Base-by-base conservation (phyloP, 108 stramenopile species). In the Skeletonema costatum region DNA sequence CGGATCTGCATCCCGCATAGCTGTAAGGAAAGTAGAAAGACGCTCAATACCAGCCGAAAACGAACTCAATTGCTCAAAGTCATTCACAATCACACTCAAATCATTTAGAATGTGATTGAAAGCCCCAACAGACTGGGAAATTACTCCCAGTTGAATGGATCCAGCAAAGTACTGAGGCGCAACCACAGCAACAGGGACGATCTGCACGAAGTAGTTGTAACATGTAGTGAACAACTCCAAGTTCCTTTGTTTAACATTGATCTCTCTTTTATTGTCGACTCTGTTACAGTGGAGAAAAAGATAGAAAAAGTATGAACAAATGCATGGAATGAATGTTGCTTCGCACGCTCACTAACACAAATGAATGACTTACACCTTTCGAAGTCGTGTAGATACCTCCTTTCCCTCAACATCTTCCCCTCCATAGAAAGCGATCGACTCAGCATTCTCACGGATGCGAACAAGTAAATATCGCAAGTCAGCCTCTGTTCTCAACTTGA, bases 361-460 rank as follows among this genome's bases (percentile, higher is more conserved):
- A 10, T 56, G 8, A 8, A n/a, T 7, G 53, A 56, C 53, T 25
- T 56, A 56, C 5, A 96, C 95, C 31, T 68, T 66, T 25, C 80
- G 64, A 25, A 98, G 77, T 39, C 93, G 90, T 14, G 82, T 63
- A 35, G 77, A 50, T 0, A 94, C 77, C 46, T 89, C 90, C 65
- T 83, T 77, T 19, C 85, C 85, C 77, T 98, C 98, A 25, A 92
- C 71, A 53, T 87, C 88, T 84, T 97, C 98, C 17, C 97, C 98
- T 33, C 81, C 90, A 83, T 97, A 98, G 75, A 98, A 98, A 31
- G 98, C 98, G 74, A 99, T 99, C 16, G 90, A 89, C 86, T 99
- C 97, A 25, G 97, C 96, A 75, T 99, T 97, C 81, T 99, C 98
- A 32, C 97, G 86, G 32, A 92, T 78, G 41, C 97, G 87, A 12